Evolutionary conservation across 345 rosid species (phyloP).

Genomic region (Hypericum androsaemum): DNA sequence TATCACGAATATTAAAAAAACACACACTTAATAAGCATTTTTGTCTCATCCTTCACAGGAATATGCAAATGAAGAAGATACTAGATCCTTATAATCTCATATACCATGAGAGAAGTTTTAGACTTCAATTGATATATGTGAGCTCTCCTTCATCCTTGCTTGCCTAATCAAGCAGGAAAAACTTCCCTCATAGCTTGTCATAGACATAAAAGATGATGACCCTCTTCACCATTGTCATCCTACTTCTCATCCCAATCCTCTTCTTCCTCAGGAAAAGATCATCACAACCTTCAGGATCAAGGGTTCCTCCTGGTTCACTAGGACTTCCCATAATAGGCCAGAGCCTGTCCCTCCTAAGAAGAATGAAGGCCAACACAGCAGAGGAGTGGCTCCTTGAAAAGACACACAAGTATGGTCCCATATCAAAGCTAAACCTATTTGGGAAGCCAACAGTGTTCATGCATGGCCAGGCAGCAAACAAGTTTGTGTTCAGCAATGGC

Average conservation of each 20-base stretch:
- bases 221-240: conserved; percentile 11
- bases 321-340: conserved; percentile 53
- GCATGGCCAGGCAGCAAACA: conserved; percentile 39
- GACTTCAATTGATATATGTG: too few relatives aligned
- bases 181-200: background rate
- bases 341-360: conserved; percentile 31
- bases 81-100: too few relatives aligned
- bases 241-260: conserved; percentile 19
- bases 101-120: too few relatives aligned
- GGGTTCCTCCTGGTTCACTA: conserved; percentile 45
- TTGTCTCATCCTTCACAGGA: too few relatives aligned
- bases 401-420: conserved; percentile 31
- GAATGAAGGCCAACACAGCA: conserved; percentile 37
- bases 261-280: conserved; percentile 19
- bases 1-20: too few relatives aligned
- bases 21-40: too few relatives aligned
- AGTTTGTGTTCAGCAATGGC: conserved; percentile 31
- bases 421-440: conserved; percentile 40
- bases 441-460: conserved; percentile 40
- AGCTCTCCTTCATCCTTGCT: background rate
- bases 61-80: too few relatives aligned
- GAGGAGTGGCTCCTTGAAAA: conserved; percentile 33
- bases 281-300: background rate
- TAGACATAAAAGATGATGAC: background rate
- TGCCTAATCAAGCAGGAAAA: background rate